Percentiles rank a stretch among this genome's conserved stretches.
These are phyloP conservation scores for Hondaea fermentalgiana DNA, from an alignment of 108 stramenopile genomes.

Conservation along the genomic window DNA sequence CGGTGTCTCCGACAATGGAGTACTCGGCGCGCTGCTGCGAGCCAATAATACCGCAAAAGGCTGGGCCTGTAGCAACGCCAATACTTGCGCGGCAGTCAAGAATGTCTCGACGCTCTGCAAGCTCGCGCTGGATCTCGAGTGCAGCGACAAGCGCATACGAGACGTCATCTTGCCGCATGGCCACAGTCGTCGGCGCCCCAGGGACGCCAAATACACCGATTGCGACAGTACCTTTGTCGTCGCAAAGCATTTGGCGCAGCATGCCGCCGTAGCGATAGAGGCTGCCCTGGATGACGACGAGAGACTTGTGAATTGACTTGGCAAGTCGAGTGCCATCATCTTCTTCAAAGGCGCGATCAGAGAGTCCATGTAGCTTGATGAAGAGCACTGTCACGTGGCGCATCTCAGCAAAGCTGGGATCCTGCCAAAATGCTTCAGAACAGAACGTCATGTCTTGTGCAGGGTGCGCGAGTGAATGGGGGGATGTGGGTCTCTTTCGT, in stretches of 20 bases:
- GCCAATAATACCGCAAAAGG: not conserved
- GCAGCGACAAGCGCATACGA: not conserved
- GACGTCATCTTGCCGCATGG: not conserved
- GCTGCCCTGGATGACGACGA: not conserved
- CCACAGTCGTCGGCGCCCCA: not conserved
- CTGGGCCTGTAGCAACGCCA: not conserved
- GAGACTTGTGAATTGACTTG: not conserved
- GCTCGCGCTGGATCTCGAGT: not conserved
- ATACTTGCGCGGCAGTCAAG: not conserved
- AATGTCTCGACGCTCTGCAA: not conserved
- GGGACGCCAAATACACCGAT: conserved; percentile 8
- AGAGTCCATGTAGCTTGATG: not conserved
- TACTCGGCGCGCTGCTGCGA: not conserved
- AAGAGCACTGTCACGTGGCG: not conserved
- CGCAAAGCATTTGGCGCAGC: conserved; percentile 9
- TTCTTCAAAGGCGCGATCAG: not conserved
- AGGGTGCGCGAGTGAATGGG: not conserved
- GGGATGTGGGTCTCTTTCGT: too few species aligned
- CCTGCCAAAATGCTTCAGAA: not conserved
- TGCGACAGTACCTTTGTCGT: not conserved
- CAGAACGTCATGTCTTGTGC: not conserved
- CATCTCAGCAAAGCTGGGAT: not conserved
- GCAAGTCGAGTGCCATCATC: not conserved
- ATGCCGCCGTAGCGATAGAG: not conserved
- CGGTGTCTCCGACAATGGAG: not conserved